Percentiles rank a stretch among this genome's conserved stretches.
These are phyloP conservation scores for Pelargonium citronellum DNA, from an alignment of 441 rosid genomes.

Conservation along the genomic window DNA sequence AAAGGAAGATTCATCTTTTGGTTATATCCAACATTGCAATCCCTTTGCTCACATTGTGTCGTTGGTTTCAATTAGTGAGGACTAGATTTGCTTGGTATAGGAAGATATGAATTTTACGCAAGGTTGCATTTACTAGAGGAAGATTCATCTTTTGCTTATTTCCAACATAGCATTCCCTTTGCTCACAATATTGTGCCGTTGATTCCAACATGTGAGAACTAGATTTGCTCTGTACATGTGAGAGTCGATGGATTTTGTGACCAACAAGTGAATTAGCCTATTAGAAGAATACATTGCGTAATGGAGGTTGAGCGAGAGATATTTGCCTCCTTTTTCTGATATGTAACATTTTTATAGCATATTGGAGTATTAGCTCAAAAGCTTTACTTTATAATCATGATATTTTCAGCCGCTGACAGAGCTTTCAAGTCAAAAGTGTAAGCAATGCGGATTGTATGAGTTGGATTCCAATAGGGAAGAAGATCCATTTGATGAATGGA, in stretches of 20 bases:
- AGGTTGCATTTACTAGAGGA: background rate
- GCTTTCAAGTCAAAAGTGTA: constrained; percentile 57
- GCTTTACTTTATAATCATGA: constrained; percentile 9
- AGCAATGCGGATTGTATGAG: constrained; percentile 85
- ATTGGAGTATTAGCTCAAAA: background rate
- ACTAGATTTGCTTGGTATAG: background rate
- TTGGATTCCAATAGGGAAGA: constrained; percentile 48
- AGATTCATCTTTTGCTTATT: background rate
- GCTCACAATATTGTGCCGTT: background rate
- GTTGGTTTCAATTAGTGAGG: background rate
- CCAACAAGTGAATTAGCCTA: too few relatives aligned
- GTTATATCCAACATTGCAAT: background rate
- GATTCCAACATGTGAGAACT: background rate
- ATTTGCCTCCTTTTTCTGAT: too few relatives aligned
- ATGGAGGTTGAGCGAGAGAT: too few relatives aligned
- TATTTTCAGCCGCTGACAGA: constrained; percentile 62
- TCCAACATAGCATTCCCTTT: background rate
- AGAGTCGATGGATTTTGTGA: too few relatives aligned
- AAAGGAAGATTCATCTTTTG: background rate
- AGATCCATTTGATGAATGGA: constrained; percentile 79
- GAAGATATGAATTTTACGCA: background rate
- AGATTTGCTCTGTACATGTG: background rate
- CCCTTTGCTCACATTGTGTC: background rate
- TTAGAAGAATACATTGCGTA: too few relatives aligned
- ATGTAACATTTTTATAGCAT: too few relatives aligned